Percentiles rank a stretch among this genome's conserved stretches.
phyloP scores from a whole-genome alignment of 1,139 yeast genomes.

The Pichia sp. region DNA sequence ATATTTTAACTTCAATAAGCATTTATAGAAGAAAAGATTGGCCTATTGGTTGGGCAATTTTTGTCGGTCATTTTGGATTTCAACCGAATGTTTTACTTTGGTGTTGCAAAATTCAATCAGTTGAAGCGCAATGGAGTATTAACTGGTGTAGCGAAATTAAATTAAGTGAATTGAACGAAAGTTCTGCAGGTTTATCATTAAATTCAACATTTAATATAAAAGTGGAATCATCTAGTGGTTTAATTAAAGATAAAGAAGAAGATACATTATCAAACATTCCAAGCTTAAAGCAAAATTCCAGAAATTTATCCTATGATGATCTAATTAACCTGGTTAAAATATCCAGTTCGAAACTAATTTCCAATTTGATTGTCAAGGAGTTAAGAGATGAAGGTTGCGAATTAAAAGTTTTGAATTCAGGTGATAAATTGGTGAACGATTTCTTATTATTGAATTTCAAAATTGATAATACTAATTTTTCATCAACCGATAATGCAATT shows the following conservation, averaged over 20 bases:
- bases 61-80: slow-evolving; percentile 41
- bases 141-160: slow-evolving; percentile 38
- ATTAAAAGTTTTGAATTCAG: slow-evolving; percentile 30
- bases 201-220: neutral
- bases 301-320: slow-evolving; percentile 36
- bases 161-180: slow-evolving; percentile 9
- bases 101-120: slow-evolving; percentile 57
- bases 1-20: slow-evolving; percentile 31
- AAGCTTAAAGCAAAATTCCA: slow-evolving; percentile 7
- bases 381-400: slow-evolving; percentile 39
- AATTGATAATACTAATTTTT: slow-evolving; percentile 5
- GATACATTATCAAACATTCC: neutral
- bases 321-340: slow-evolving; percentile 44
- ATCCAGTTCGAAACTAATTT: slow-evolving; percentile 55
- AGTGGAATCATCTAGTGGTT: neutral
- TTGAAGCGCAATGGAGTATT: slow-evolving; percentile 59
- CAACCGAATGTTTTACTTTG: slow-evolving; percentile 49
- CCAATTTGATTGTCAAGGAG: slow-evolving; percentile 60
- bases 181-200: neutral
- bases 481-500: slow-evolving; percentile 18
- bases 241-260: neutral
- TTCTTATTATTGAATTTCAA: slow-evolving; percentile 20
- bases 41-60: slow-evolving; percentile 69
- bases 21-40: slow-evolving; percentile 60
- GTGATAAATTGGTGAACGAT: slow-evolving; percentile 17